Evolutionary conservation across 345 rosid species (phyloP), one percentile per base, ranked within the genome.

Genomic region (Pelargonium nanum): DNA sequence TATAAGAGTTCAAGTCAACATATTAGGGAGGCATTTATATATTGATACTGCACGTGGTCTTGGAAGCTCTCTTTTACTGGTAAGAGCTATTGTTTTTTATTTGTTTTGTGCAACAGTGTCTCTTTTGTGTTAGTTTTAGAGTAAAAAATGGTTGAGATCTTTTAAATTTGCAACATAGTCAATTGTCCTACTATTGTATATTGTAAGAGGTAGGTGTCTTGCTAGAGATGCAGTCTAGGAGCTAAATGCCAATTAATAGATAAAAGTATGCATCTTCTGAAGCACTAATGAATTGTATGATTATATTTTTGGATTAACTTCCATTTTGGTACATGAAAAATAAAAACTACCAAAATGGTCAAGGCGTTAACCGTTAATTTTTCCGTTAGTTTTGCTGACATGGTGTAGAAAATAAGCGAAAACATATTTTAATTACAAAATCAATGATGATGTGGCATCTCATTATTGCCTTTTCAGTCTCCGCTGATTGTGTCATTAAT

Each of bases 1-100:
- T 77, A 79, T 86, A 70, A 85, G 89, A 72, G 91, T 88, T 72
- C 99, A 87, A 80, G 96, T 90, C 77, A 93, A 93, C 78, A 86
- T 93, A 68, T 78, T 93, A 56, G 89, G 97, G 67, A 90, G 97
- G 71, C 97, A 87, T 81, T 72, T 93, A 61, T 93, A 93, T 72
- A 78, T 93, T 51, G 97, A 87, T 75, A 86, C 85, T 58, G 97
- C 97, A 64, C 85, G 79, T 55, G 83, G 74, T 70, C 92, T 84
- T 59, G 87, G 73, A 65, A 84, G 79, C 66, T 79, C 95, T 48
- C 76, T 70, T 67, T 70, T 73, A 60, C 77, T 78, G 25, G 97
- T 92, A 89, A 85, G 95, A n/a, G 50, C 21, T 20, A 20, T 65
- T 21, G 22, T 60, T 60, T 60, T 58, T 40, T 23, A 24, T 25